phyloP scores from a whole-genome alignment of 768 basidiomycete genomes.

The Saitozyma podzolica region DNA sequence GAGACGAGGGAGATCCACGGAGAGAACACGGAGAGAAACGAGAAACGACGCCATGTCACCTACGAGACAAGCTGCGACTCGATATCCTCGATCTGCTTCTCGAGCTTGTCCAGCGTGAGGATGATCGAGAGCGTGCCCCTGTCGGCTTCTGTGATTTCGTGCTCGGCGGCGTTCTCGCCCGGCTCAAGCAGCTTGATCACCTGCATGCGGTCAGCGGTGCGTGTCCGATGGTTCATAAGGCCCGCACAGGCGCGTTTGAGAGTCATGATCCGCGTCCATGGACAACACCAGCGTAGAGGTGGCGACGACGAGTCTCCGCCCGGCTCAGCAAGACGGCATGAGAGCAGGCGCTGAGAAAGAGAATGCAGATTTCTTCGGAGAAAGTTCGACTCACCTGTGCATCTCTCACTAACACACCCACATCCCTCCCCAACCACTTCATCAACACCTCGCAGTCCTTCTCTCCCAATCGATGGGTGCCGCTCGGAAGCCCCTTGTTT shows the following conservation, averaged over 20 bases:
- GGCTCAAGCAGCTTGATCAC: constrained; percentile 74
- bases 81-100: constrained; percentile 67
- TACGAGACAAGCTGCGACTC: constrained; percentile 64
- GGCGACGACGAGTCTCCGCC: too few relatives aligned
- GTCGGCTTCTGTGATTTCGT: constrained; percentile 72
- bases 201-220: constrained; percentile 52
- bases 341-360: background rate
- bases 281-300: background rate
- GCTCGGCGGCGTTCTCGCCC: constrained; percentile 50
- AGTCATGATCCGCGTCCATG: background rate
- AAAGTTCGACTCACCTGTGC: constrained; percentile 61
- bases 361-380: background rate
- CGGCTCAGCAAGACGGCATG: too few relatives aligned
- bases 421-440: constrained; percentile 77
- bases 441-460: constrained; percentile 69
- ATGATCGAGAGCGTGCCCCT: constrained; percentile 78
- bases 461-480: constrained; percentile 57
- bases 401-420: constrained; percentile 63
- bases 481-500: constrained; percentile 46
- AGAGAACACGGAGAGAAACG: too few relatives aligned
- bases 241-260: background rate
- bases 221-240: too few relatives aligned
- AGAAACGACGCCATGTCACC: too few relatives aligned
- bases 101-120: constrained; percentile 66
- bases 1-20: too few relatives aligned